phyloP scores from a whole-genome alignment of 2,329 filamentous ascomycete species.

The Aspergillus fumigatus region DNA sequence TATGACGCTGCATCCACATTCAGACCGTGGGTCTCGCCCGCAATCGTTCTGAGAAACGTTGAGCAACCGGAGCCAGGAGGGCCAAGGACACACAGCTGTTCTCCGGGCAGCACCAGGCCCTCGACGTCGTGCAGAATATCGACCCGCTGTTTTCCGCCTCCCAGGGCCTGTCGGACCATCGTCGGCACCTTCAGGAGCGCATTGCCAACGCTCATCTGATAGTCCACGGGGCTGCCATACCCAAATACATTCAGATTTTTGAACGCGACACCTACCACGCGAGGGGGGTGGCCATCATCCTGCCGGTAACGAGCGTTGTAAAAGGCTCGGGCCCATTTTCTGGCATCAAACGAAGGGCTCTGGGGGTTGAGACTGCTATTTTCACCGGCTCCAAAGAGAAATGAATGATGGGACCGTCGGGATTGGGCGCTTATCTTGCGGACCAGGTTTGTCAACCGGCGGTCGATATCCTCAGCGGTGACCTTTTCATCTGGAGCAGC shows the following conservation, averaged over 20 bases:
- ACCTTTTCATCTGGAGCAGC: neutral
- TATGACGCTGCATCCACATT: conserved; percentile 63
- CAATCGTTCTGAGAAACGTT: conserved; percentile 78
- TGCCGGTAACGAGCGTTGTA: conserved; percentile 1
- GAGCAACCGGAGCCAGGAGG: conserved; percentile 56
- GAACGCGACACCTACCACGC: neutral
- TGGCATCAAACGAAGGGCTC: neutral
- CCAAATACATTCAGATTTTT: conserved; percentile 1
- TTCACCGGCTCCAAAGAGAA: neutral
- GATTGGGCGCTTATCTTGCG: neutral
- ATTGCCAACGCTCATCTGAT: conserved; percentile 9
- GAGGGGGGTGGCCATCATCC: neutral
- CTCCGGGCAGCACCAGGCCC: conserved; percentile 51
- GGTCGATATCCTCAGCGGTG: neutral
- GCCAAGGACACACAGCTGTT: conserved; percentile 49
- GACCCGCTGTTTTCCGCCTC: neutral
- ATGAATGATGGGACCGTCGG: neutral
- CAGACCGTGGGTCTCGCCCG: conserved; percentile 74
- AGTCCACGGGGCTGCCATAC: conserved; percentile 6
- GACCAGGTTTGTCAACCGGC: neutral
- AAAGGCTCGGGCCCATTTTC: conserved; percentile 2
- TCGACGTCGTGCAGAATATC: conserved; percentile 57
- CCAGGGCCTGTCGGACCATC: neutral
- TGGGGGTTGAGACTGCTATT: neutral
- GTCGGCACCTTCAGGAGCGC: conserved; percentile 1